These are phyloP conservation scores for Lentinula guzmanii DNA, from an alignment of 768 basidiomycete species.

Conservation along the genomic window DNA sequence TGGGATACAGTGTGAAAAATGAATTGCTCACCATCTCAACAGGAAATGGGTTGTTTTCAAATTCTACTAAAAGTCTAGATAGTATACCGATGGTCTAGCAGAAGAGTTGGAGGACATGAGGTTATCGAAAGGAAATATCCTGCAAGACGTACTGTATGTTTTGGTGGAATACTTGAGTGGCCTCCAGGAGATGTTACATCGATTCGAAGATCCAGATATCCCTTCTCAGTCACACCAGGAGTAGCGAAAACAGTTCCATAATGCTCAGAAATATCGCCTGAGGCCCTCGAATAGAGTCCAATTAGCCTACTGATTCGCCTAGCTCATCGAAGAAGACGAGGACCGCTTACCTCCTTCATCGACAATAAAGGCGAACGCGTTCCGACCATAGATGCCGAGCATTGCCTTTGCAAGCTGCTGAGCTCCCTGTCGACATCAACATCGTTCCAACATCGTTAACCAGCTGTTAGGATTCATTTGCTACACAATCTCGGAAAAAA, in stretches of 20 bases:
- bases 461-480: no score
- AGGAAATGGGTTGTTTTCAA: slow-evolving; percentile 39
- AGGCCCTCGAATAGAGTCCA: not conserved
- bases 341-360: slow-evolving; percentile 47
- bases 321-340: not conserved
- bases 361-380: slow-evolving; percentile 53
- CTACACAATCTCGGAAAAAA: not conserved
- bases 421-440: slow-evolving; percentile 29
- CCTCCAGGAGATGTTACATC: slow-evolving; percentile 50
- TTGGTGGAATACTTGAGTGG: slow-evolving; percentile 58
- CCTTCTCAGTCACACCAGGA: slow-evolving; percentile 44
- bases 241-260: slow-evolving; percentile 34
- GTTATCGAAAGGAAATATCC: not conserved
- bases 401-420: slow-evolving; percentile 28
- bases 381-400: slow-evolving; percentile 42
- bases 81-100: slow-evolving; percentile 52
- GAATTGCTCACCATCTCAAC: slow-evolving; percentile 25
- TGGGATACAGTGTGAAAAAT: not conserved
- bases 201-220: slow-evolving; percentile 23
- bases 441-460: not conserved
- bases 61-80: slow-evolving; percentile 38
- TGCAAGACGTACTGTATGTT: slow-evolving; percentile 43
- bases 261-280: slow-evolving; percentile 12
- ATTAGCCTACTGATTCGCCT: not conserved
- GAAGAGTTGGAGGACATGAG: not conserved